phyloP scores from a whole-genome alignment of 257 asterid genomes.

The Rehmannia glutinosa region DNA sequence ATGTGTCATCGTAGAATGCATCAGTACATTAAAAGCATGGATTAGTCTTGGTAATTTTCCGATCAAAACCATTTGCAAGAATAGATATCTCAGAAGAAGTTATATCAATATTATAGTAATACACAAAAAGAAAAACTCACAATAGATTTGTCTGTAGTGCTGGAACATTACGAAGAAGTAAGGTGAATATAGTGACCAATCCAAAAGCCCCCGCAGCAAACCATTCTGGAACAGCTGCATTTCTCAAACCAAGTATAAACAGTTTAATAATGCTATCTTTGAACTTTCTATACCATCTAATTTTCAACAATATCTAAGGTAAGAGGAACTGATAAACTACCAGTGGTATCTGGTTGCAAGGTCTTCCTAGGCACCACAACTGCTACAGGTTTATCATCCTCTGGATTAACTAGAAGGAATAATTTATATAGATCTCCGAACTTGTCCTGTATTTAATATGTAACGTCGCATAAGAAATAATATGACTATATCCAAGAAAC shows the following conservation, averaged over 20 bases:
- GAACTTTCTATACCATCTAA: background rate
- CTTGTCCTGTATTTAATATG: conserved; percentile 60
- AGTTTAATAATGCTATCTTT: background rate
- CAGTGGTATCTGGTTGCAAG: conserved; percentile 79
- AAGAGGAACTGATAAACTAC: conserved; percentile 32
- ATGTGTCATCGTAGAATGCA: background rate
- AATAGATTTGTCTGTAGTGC: conserved; percentile 71
- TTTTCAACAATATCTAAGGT: conserved; percentile 2
- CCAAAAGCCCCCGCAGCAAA: conserved; percentile 97
- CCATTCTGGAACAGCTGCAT: conserved; percentile 98
- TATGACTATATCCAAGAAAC: conserved; percentile 8
- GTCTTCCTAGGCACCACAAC: conserved; percentile 91
- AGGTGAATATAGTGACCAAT: conserved; percentile 76
- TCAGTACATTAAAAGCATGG: background rate
- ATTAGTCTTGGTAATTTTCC: background rate
- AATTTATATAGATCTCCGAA: conserved; percentile 78
- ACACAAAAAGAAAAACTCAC: conserved; percentile 39
- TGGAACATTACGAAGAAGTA: conserved; percentile 90
- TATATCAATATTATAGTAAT: background rate
- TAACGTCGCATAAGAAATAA: conserved; percentile 20
- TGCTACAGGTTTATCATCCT: conserved; percentile 95
- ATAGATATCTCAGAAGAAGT: background rate
- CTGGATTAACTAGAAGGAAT: conserved; percentile 86
- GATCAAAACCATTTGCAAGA: background rate
- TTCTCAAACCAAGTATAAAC: conserved; percentile 18